Percentiles rank a stretch among this genome's conserved stretches.
phyloP scores from a whole-genome alignment of 352 stramenopile species.

The Globisporangium barbulae region DNA sequence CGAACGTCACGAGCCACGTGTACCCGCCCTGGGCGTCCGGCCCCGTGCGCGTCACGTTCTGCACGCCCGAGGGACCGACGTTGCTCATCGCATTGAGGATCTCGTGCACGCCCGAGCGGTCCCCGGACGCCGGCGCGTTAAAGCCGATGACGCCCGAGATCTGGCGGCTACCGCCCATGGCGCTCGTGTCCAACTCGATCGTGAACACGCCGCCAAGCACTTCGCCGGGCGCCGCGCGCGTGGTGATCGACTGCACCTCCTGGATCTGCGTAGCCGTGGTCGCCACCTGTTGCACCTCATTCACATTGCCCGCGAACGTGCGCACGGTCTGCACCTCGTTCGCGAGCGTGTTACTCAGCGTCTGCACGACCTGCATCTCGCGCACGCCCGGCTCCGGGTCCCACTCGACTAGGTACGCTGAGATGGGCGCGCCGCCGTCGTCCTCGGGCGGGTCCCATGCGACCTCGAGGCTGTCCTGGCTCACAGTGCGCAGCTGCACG shows the following conservation, averaged over 20 bases:
- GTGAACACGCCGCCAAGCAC: slow-evolving; percentile 89
- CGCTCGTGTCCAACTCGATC: slow-evolving; percentile 88
- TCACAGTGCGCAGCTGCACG: slow-evolving; percentile 62
- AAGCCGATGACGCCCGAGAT: slow-evolving; percentile 91
- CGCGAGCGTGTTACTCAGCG: slow-evolving; percentile 75
- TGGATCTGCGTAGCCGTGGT: slow-evolving; percentile 55
- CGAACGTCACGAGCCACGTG: slow-evolving; percentile 91
- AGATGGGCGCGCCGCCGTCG: slow-evolving; percentile 77
- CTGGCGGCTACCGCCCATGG: slow-evolving; percentile 81
- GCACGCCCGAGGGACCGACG: slow-evolving; percentile 50
- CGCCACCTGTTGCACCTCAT: slow-evolving; percentile 88
- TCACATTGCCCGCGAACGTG: slow-evolving; percentile 76
- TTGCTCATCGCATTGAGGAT: slow-evolving; percentile 84
- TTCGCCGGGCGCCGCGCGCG: slow-evolving; percentile 75
- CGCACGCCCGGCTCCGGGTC: slow-evolving; percentile 87
- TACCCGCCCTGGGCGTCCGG: slow-evolving; percentile 86
- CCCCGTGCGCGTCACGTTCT: slow-evolving; percentile 52
- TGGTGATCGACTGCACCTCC: slow-evolving; percentile 88
- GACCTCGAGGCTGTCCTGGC: slow-evolving; percentile 65
- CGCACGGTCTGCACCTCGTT: slow-evolving; percentile 95
- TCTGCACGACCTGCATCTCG: slow-evolving; percentile 88
- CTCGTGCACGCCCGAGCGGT: slow-evolving; percentile 50
- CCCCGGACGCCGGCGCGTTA: slow-evolving; percentile 51
- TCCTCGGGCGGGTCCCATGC: slow-evolving; percentile 65
- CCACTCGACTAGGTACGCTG: slow-evolving; percentile 87